A percentile compares a stretch with the other conserved stretches of the same genome.
Evolutionary conservation across 2,329 filamentous ascomycete genomes (phyloP).

Genomic region (Phoma herbarum): DNA sequence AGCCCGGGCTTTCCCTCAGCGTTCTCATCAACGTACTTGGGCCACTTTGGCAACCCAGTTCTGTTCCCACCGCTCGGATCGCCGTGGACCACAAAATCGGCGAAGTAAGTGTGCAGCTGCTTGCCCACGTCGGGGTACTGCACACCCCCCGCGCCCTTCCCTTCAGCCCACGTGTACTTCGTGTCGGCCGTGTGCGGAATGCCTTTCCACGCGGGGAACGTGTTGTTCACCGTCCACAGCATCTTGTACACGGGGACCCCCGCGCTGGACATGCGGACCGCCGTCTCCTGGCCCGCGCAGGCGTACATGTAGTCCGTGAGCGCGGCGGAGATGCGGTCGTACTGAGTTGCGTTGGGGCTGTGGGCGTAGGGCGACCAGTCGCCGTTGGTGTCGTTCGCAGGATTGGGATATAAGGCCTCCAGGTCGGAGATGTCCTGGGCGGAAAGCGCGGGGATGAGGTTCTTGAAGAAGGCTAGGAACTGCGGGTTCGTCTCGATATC

Average conservation of each 20-base stretch:
- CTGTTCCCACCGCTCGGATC: constrained; percentile 49
- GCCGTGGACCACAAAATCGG: constrained; percentile 52
- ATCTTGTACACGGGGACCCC: constrained; percentile 42
- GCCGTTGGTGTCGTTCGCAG: constrained; percentile 25
- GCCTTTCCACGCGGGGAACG: constrained; percentile 31
- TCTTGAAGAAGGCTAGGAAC: constrained; percentile 43
- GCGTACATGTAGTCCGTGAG: constrained; percentile 57
- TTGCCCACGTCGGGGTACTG: constrained; percentile 53
- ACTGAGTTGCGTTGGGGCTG: constrained; percentile 57
- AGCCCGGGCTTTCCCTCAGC: constrained; percentile 25
- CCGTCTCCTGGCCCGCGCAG: constrained; percentile 57
- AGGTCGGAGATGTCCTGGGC: constrained; percentile 29
- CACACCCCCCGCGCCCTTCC: constrained; percentile 54
- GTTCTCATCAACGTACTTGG: constrained; percentile 44
- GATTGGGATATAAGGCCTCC: constrained; percentile 39
- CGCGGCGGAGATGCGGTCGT: constrained; percentile 55
- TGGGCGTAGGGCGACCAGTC: constrained; percentile 46
- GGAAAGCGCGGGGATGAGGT: constrained; percentile 32
- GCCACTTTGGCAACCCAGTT: constrained; percentile 49
- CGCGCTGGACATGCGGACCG: constrained; percentile 48
- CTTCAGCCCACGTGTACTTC: constrained; percentile 60
- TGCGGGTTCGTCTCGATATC: constrained; percentile 45
- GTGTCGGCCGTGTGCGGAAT: constrained; percentile 38
- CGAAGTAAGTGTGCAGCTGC: constrained; percentile 53
- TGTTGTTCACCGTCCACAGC: constrained; percentile 34